These are phyloP conservation scores for Rubroboletus pulcherrimus DNA, from an alignment of 768 basidiomycete genomes.

Conservation along the genomic window DNA sequence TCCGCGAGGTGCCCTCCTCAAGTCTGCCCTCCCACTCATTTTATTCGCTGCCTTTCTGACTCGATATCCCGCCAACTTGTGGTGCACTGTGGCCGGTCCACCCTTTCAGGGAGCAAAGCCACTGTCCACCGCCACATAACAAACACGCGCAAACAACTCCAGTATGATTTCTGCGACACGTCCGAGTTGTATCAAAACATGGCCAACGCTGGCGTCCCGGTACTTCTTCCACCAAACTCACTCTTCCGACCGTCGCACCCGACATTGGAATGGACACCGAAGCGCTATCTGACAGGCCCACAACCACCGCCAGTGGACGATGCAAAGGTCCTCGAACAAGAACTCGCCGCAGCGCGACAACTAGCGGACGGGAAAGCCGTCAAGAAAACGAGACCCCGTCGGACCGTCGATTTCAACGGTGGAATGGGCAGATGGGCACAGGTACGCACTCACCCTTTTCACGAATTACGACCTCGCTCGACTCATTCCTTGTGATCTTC, in stretches of 20 bases:
- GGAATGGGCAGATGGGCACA: conserved; percentile 81
- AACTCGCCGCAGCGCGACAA: conserved; percentile 69
- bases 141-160: conserved; percentile 7
- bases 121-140: conserved; percentile 13
- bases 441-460: conserved; percentile 44
- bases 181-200: conserved; percentile 1
- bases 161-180: not conserved
- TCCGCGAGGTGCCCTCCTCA: conserved; percentile 10
- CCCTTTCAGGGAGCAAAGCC: not conserved
- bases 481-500: not conserved
- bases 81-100: conserved; percentile 30
- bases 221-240: conserved; percentile 50
- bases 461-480: not conserved
- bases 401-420: conserved; percentile 95
- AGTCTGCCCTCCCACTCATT: not conserved
- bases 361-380: conserved; percentile 75
- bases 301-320: conserved; percentile 81
- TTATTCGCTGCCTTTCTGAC: conserved; percentile 11
- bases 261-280: conserved; percentile 73
- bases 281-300: conserved; percentile 58
- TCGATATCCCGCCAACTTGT: conserved; percentile 15
- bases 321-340: conserved; percentile 69
- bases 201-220: conserved; percentile 36
- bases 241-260: conserved; percentile 36
- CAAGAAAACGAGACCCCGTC: conserved; percentile 87